These are phyloP conservation scores for Fusarium sp. DNA, from an alignment of 2,329 filamentous ascomycete species.

Conservation along the genomic window DNA sequence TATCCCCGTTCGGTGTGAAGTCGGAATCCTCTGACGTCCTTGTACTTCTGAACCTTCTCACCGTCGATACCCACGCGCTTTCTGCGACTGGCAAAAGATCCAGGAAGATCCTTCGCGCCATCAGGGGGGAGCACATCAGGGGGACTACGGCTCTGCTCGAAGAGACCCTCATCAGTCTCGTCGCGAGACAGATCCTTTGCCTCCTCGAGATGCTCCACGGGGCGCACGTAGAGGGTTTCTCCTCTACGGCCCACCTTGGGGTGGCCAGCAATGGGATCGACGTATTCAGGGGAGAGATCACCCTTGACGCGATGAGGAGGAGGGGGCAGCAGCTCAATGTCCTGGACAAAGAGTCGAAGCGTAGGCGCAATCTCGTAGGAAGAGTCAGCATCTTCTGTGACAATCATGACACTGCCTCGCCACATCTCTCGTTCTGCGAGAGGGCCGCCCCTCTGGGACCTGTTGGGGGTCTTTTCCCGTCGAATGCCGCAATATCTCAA, in stretches of 20 bases:
- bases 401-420: conserved; percentile 95
- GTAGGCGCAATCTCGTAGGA: conserved; percentile 81
- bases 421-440: conserved; percentile 75
- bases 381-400: conserved; percentile 84
- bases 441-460: conserved; percentile 40
- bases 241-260: conserved; percentile 85
- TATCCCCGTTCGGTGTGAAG: conserved; percentile 85
- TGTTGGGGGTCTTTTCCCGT: conserved; percentile 60
- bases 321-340: conserved; percentile 80
- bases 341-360: conserved; percentile 84
- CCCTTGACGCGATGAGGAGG: conserved; percentile 72
- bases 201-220: conserved; percentile 85
- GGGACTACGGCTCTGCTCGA: conserved; percentile 69
- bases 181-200: conserved; percentile 77
- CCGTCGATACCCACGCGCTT: conserved; percentile 70
- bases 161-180: conserved; percentile 83
- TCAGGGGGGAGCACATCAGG: conserved; percentile 55
- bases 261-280: conserved; percentile 88
- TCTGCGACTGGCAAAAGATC: conserved; percentile 62
- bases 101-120: conserved; percentile 58
- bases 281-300: conserved; percentile 78
- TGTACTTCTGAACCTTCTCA: conserved; percentile 80
- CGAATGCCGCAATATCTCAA: conserved; percentile 88
- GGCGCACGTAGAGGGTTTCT: conserved; percentile 85
- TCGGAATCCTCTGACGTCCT: conserved; percentile 81